Evolutionary conservation across 495 filamentous ascomycete genomes (phyloP), one percentile per base, ranked within the genome.

Genomic region (Hypoxylon rickii): DNA sequence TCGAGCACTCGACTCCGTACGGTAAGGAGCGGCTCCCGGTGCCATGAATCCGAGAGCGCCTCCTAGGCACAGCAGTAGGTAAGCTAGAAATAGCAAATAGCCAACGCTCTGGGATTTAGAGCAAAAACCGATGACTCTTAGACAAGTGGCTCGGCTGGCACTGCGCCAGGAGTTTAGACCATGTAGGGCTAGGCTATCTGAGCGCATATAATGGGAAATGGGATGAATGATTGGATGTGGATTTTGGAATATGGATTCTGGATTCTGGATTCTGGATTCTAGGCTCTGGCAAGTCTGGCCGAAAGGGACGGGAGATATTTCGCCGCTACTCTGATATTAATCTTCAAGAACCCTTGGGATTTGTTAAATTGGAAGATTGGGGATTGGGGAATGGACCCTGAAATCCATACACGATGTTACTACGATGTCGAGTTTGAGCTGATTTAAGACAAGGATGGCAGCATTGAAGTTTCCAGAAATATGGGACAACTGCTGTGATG

Each of bases 291-390:
- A 22, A 13, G 37, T 48, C 51, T 48, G 41, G 42, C 17, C 37
- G 39, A 45, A 44, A 16, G 32, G 44, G 48, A 63, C 53, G 59
- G 59, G 59, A 57, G 29, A 32, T 63, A 63, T 63, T 53, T 57
- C 59, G 48, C 59, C 59, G 53, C 57, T 31, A 50, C 44, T 24
- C 43, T 49, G 44, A 63, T 63, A 63, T 57, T 53, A 45, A 57
- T 52, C 37, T 44, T 45, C 40, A 41, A 48, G 58, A 53, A 52
- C n/a, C n/a, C n/a, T n/a, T n/a, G n/a, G n/a, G n/a, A n/a, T 42
- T 36, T 36, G 20, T 34, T 52, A 57, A 36, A 52, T 62, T 56
- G 51, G 33, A 48, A 43, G 42, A 44, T 56, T 39, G 34, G 51
- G 40, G 43, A 46, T 57, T 36, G 36, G 52, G 46, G 47, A 32